Percentiles rank a stretch among this genome's conserved stretches.
These are phyloP conservation scores for Lipomyces mesembrius DNA, from an alignment of 805 yeast genomes.

Conservation along the genomic window DNA sequence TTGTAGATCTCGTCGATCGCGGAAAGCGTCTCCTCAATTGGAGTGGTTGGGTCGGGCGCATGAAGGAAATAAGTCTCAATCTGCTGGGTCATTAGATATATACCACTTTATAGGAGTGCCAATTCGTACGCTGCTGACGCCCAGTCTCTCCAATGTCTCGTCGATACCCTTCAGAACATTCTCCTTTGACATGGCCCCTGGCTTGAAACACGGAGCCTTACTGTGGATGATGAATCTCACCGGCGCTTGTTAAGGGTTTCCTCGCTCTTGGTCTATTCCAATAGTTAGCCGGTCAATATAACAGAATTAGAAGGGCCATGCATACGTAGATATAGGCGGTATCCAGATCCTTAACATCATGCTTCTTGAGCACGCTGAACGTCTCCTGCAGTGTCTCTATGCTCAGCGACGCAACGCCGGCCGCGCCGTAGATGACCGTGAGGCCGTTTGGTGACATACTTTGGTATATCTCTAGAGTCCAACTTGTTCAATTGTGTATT, in stretches of 20 bases:
- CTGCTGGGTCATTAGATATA: neutral
- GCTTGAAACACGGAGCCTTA: slow-evolving; percentile 34
- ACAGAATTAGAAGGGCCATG: too few species aligned
- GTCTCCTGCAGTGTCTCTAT: slow-evolving; percentile 19
- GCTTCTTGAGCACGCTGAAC: slow-evolving; percentile 18
- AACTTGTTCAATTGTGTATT: too few species aligned
- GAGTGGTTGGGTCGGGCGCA: slow-evolving; percentile 38
- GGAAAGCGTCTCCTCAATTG: slow-evolving; percentile 38
- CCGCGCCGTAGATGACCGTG: slow-evolving; percentile 26
- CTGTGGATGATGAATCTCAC: slow-evolving; percentile 32
- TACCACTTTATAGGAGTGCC: too few species aligned
- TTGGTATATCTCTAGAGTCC: too few species aligned
- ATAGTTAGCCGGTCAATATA: too few species aligned
- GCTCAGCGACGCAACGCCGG: slow-evolving; percentile 8
- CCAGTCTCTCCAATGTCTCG: slow-evolving; percentile 30
- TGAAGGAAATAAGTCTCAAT: slow-evolving; percentile 38
- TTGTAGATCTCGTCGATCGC: slow-evolving; percentile 37
- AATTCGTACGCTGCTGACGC: slow-evolving; percentile 10
- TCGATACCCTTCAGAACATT: slow-evolving; percentile 27
- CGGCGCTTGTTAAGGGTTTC: slow-evolving; percentile 31
- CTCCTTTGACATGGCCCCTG: slow-evolving; percentile 25
- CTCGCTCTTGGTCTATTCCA: slow-evolving; percentile 30
- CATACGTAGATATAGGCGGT: slow-evolving; percentile 36
- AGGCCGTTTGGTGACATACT: too few species aligned
- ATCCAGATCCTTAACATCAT: slow-evolving; percentile 36